Evolutionary conservation across 306 rosid species (phyloP).

Genomic region (Trifolium pratense): DNA sequence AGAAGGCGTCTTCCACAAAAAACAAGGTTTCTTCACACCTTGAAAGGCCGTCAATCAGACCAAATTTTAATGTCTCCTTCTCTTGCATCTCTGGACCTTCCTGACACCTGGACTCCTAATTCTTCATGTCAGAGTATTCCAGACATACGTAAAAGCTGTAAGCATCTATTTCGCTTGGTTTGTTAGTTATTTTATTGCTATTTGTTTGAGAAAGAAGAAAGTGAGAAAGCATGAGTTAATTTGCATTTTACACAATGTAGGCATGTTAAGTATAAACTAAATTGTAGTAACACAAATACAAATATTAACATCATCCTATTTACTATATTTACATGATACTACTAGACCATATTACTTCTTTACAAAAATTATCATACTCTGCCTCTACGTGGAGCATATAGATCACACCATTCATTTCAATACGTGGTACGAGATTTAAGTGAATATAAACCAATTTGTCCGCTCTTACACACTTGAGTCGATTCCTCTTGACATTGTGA

Average conservation of each 20-base stretch:
- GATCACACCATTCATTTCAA: too few species aligned
- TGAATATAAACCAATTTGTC: background rate
- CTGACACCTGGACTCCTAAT: slow-evolving; percentile 69
- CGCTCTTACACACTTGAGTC: background rate
- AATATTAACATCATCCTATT: background rate
- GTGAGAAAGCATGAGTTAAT: background rate
- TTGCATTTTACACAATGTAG: background rate
- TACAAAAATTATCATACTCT: too few species aligned
- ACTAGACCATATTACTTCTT: too few species aligned
- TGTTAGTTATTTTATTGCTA: slow-evolving; percentile 17
- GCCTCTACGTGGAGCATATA: too few species aligned
- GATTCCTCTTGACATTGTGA: background rate
- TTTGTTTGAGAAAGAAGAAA: slow-evolving; percentile 10
- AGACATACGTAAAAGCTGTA: slow-evolving; percentile 48
- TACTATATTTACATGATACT: too few species aligned
- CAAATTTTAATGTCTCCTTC: slow-evolving; percentile 72
- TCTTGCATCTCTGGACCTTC: slow-evolving; percentile 75
- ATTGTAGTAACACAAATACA: background rate
- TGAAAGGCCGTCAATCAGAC: slow-evolving; percentile 33
- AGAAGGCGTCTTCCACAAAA: slow-evolving; percentile 45
- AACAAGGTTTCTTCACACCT: slow-evolving; percentile 48
- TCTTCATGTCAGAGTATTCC: slow-evolving; percentile 40
- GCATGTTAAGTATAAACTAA: background rate
- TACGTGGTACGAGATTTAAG: background rate
- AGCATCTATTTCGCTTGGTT: slow-evolving; percentile 35